Conservation (phyloP, 2,329 filamentous ascomycete genomes). For the Lanzia echinophila region DNA sequence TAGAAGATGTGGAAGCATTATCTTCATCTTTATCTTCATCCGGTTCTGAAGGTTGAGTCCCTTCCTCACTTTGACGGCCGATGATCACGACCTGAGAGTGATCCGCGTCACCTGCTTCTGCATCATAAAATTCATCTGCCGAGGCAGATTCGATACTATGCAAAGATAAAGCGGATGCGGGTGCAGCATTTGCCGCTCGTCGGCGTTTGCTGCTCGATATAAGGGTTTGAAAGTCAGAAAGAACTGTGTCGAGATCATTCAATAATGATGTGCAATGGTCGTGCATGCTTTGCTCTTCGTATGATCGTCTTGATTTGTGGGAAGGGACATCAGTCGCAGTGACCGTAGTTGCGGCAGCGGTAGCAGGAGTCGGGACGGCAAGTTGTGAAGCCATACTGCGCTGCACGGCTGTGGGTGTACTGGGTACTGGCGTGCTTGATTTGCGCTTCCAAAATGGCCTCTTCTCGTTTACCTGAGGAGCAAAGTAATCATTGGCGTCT, state of each 20-base stretch:
- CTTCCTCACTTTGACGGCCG: constrained; percentile 57
- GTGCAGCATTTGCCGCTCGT: constrained; percentile 44
- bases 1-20: constrained; percentile 52
- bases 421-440: constrained; percentile 39
- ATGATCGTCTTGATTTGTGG: constrained; percentile 23
- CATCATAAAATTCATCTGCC: constrained; percentile 93
- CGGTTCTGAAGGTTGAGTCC: constrained; percentile 49
- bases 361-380: constrained; percentile 22
- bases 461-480: constrained; percentile 45
- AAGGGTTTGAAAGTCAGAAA: constrained; percentile 73
- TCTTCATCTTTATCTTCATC: constrained; percentile 43
- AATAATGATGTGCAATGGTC: constrained; percentile 81
- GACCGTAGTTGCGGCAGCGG: constrained; percentile 18
- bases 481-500: constrained; percentile 51
- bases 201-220: constrained; percentile 74
- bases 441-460: constrained; percentile 92
- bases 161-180: constrained; percentile 40
- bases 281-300: constrained; percentile 62
- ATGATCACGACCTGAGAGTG: constrained; percentile 68
- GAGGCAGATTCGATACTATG: constrained; percentile 74
- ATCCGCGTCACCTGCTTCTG: constrained; percentile 57
- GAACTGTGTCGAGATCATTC: constrained; percentile 74
- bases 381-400: constrained; percentile 25
- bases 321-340: constrained; percentile 19
- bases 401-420: constrained; percentile 21